Evolutionary conservation across 352 stramenopile genomes (phyloP).

Genomic region (Pythium sukuiense): DNA sequence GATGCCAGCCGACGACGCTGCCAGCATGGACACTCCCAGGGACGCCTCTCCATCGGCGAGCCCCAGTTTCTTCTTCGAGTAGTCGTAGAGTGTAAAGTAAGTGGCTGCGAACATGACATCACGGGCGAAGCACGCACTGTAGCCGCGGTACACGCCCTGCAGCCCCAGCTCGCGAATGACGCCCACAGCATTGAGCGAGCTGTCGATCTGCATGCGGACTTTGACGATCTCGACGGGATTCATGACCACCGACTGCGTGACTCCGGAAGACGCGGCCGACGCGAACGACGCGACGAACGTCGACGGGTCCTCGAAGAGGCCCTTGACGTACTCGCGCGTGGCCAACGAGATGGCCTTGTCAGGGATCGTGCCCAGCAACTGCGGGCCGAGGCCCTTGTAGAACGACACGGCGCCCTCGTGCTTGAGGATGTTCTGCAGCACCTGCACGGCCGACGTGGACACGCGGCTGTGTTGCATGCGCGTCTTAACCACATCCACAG

Average conservation of each 20-base stretch:
- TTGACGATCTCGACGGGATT: constrained; percentile 85
- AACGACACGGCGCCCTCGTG: constrained; percentile 66
- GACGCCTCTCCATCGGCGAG: constrained; percentile 65
- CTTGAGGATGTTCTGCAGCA: constrained; percentile 59
- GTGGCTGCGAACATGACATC: constrained; percentile 78
- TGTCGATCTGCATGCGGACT: constrained; percentile 84
- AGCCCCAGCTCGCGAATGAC: constrained; percentile 67
- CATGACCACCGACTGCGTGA: constrained; percentile 81
- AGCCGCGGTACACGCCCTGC: constrained; percentile 69
- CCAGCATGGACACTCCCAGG: constrained; percentile 71
- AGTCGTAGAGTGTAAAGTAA: constrained; percentile 83
- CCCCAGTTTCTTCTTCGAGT: constrained; percentile 58
- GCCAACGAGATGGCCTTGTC: constrained; percentile 83
- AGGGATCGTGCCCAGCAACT: constrained; percentile 72
- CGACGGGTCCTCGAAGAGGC: constrained; percentile 70
- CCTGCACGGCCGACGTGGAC: constrained; percentile 50
- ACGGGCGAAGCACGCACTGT: constrained; percentile 64
- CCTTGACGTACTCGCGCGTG: constrained; percentile 77
- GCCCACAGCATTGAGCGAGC: constrained; percentile 46
- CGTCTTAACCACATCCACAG: constrained; percentile 84
- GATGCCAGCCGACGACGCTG: constrained; percentile 66
- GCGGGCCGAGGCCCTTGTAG: constrained; percentile 76
- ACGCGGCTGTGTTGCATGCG: constrained; percentile 79
- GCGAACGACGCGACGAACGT: constrained; percentile 69
- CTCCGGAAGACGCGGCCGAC: constrained; percentile 63